A percentile compares a stretch with the other conserved stretches of the same genome.
Conservation (phyloP, 225 moss, liverwort and hornwort genomes). For the Anthoceros angustus region DNA sequence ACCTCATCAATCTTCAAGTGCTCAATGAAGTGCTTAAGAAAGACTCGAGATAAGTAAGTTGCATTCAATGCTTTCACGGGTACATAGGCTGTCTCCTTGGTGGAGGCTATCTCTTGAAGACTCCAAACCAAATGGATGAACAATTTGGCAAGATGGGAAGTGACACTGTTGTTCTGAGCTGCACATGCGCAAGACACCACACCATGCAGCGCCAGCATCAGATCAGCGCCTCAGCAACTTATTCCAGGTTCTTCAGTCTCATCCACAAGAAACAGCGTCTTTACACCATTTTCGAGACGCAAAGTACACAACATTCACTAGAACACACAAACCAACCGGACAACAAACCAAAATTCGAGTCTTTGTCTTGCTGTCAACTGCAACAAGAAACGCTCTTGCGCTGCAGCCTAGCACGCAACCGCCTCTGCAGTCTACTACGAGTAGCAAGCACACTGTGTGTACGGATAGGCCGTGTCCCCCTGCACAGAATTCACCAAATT, state of each 20-base stretch:
- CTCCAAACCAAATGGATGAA: constrained; percentile 36
- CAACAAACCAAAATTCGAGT: too few species aligned
- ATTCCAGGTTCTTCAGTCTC: background rate
- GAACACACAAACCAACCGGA: too few species aligned
- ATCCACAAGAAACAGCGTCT: background rate
- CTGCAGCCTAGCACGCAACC: too few species aligned
- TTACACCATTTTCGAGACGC: background rate
- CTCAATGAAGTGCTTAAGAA: constrained; percentile 36
- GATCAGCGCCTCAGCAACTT: background rate
- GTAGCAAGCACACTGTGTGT: too few species aligned
- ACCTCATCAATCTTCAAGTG: constrained; percentile 30
- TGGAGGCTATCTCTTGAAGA: constrained; percentile 23
- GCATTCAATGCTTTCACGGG: constrained; percentile 31
- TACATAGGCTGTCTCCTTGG: background rate
- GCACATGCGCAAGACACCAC: constrained; percentile 4
- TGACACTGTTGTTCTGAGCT: constrained; percentile 25
- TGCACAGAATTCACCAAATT: too few species aligned
- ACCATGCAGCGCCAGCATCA: background rate
- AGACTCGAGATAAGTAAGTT: constrained; percentile 26
- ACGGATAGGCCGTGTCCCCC: too few species aligned
- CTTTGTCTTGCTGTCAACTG: too few species aligned
- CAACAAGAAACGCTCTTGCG: too few species aligned
- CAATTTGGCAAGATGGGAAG: constrained; percentile 34
- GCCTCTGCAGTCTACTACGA: too few species aligned
- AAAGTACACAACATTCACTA: background rate